These are phyloP conservation scores for Monosporozyma siamensis DNA, from an alignment of 805 yeast species.

Conservation along the genomic window DNA sequence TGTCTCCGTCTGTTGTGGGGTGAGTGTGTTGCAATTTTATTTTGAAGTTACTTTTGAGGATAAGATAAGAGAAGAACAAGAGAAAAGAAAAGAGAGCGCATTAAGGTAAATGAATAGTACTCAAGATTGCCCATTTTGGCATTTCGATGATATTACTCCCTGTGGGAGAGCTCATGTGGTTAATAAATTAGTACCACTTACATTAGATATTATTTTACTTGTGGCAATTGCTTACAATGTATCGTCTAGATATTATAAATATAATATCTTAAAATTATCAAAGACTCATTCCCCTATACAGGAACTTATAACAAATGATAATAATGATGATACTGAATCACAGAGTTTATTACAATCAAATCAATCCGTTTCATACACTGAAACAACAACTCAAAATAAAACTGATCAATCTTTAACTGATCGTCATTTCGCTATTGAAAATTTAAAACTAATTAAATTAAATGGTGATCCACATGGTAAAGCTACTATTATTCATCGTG, in stretches of 20 bases:
- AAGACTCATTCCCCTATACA: too few species aligned
- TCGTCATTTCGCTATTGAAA: constrained; percentile 57
- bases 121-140: constrained; percentile 35
- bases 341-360: not conserved
- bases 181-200: not conserved
- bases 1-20: too few species aligned
- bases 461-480: constrained; percentile 58
- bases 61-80: too few species aligned
- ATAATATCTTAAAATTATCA: constrained; percentile 11
- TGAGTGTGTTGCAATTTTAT: too few species aligned
- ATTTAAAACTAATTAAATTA: constrained; percentile 41
- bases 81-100: too few species aligned
- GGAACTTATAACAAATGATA: too few species aligned
- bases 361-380: constrained; percentile 1
- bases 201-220: not conserved
- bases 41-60: too few species aligned
- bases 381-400: not conserved
- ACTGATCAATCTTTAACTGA: constrained; percentile 31
- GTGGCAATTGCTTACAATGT: constrained; percentile 8
- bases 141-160: constrained; percentile 49
- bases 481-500: constrained; percentile 39
- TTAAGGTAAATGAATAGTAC: too few species aligned
- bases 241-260: constrained; percentile 14
- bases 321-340: not conserved
- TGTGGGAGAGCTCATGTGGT: constrained; percentile 35